Evolutionary conservation across 2,329 filamentous ascomycete species (phyloP).

Genomic region (Dactylellina parvicollis): DNA sequence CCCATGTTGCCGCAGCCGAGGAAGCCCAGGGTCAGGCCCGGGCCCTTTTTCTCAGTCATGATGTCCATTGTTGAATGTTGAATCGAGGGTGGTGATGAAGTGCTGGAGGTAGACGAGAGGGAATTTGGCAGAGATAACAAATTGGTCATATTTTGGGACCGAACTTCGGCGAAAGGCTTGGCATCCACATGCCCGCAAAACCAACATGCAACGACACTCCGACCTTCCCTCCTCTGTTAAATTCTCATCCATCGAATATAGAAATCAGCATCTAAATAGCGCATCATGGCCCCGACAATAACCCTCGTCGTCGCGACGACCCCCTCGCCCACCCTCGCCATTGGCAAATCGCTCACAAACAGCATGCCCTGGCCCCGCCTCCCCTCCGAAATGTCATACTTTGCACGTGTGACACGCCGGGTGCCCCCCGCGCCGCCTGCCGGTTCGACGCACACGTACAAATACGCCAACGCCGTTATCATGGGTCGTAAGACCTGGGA

Average conservation of each 20-base stretch:
- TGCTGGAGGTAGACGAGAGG: neutral
- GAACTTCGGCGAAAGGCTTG: conserved; percentile 21
- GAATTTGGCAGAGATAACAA: neutral
- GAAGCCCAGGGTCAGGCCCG: conserved; percentile 74
- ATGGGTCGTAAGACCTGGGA: conserved; percentile 99
- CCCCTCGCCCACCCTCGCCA: conserved; percentile 78
- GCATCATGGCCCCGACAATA: conserved; percentile 66
- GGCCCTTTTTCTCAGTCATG: conserved; percentile 35
- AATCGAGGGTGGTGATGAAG: neutral
- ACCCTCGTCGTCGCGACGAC: conserved; percentile 96
- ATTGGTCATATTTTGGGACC: conserved; percentile 11
- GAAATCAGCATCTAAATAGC: neutral
- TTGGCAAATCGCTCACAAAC: conserved; percentile 73
- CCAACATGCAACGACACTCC: neutral
- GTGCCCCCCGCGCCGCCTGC: conserved; percentile 60
- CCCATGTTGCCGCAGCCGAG: conserved; percentile 88
- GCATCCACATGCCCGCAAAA: conserved; percentile 7
- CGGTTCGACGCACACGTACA: conserved; percentile 58
- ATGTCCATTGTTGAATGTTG: conserved; percentile 22
- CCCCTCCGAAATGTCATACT: conserved; percentile 92
- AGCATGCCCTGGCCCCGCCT: conserved; percentile 88
- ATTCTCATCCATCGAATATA: conserved; percentile 19
- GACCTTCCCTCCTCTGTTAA: neutral
- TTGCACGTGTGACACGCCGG: conserved; percentile 85
- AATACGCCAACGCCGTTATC: conserved; percentile 76